Percentiles rank a stretch among this genome's conserved stretches.
Evolutionary conservation across 2,329 filamentous ascomycete genomes (phyloP).

Genomic region (Colletotrichum sp.): DNA sequence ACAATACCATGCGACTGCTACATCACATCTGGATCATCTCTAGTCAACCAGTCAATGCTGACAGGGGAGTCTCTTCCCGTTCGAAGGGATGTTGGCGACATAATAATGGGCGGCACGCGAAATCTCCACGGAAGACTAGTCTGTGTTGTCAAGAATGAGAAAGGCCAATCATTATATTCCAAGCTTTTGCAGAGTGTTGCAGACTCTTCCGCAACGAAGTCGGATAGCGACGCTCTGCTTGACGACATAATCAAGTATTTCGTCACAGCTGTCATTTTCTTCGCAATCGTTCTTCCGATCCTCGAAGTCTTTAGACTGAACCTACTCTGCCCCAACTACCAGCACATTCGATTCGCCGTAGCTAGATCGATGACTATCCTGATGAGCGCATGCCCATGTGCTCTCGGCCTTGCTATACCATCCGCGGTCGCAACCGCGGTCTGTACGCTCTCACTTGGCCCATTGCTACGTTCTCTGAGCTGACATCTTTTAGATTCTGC

Average conservation of each 20-base stretch:
- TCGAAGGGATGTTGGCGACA: not conserved
- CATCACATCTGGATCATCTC: not conserved
- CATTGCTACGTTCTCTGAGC: not conserved
- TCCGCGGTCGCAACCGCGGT: not conserved
- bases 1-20: not conserved
- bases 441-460: not conserved
- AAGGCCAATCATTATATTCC: not conserved
- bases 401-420: not conserved
- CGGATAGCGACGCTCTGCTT: not conserved
- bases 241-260: not conserved
- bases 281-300: not conserved
- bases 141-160: not conserved
- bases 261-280: not conserved
- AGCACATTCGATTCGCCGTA: not conserved
- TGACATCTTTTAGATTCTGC: not conserved
- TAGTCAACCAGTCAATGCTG: not conserved
- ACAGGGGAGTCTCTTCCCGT: not conserved
- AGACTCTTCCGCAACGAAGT: not conserved
- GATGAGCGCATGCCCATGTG: not conserved
- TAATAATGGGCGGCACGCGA: not conserved
- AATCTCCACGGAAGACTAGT: not conserved
- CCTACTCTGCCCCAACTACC: not conserved
- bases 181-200: not conserved
- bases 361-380: not conserved
- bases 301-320: not conserved